Evolutionary conservation across 495 filamentous ascomycete species (phyloP), one percentile per base, ranked within the genome.

Genomic region (Halenospora varia): DNA sequence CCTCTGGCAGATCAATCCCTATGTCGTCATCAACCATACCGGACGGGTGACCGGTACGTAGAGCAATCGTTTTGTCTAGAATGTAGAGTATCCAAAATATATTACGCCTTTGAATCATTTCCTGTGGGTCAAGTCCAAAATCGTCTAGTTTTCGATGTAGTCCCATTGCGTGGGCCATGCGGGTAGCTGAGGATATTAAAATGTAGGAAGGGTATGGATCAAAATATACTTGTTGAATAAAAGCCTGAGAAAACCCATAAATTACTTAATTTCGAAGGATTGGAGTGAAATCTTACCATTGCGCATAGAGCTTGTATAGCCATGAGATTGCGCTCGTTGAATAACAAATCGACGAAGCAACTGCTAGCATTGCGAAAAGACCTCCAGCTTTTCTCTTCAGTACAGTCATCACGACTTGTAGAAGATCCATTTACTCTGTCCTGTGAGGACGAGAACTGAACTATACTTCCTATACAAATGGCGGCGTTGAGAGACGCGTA

Each of bases 61-160:
- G 39, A 22, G 3, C 45, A 17, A 61, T 55, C 13, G 26, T 13
- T 47, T 55, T 61, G 25, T 64, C 61, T 3, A 69, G 24, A 0
- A 71, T 35, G 29, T 67, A 69, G 18, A 71, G 35, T 26, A 70
- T 64, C 70, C 70, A 72, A 53, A 71, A 72, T 44, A 72, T 49
- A 26, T 63, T 67, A 40, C 64, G 61, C 25, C 70, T 53, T 35
- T 72, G 66, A 45, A 64, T 56, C 4, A 67, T 48, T 23, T 66
- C 63, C 1, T 47, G 53, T 8, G 64, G 66, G 6, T 66, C 49
- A 8, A 66, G 24, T 19, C 54, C 29, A 10, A 56, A 24, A 10
- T 51, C 56, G 23, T 47, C 48, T 17, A 58, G 51, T 19, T 51
- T 50, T 24, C 70, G 63, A 42, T 72, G 70, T 22, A 72, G 62